Conservation (phyloP, 192 early-diverging fungal species). For the Coemansia sp. region DNA sequence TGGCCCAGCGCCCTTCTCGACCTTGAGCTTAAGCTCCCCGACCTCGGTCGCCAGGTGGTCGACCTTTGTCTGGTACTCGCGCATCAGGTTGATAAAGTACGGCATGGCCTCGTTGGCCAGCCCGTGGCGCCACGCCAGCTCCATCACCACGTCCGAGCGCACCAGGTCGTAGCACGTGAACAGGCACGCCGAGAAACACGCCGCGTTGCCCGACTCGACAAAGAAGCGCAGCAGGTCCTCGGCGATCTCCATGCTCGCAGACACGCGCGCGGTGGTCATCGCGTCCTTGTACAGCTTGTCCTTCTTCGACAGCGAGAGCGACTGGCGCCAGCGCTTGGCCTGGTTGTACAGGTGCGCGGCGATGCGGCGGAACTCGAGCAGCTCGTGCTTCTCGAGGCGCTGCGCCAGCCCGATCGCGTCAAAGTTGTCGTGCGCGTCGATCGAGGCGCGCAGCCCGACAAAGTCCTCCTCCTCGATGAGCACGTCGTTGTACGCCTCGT, state of each 20-base stretch:
- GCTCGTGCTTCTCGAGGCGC: conserved; percentile 92
- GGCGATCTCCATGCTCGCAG: conserved; percentile 80
- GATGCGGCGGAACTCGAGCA: conserved; percentile 97
- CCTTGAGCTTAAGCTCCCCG: conserved; percentile 59
- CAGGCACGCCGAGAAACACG: conserved; percentile 92
- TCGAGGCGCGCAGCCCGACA: conserved; percentile 87
- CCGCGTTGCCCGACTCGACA: conserved; percentile 85
- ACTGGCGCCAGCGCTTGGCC: conserved; percentile 96
- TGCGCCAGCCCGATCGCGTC: conserved; percentile 89
- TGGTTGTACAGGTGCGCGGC: conserved; percentile 95
- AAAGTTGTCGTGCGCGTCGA: conserved; percentile 93
- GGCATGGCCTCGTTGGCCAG: conserved; percentile 96
- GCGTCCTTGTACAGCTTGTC: conserved; percentile 98
- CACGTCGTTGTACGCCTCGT: conserved; percentile 93
- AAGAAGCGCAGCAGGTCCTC: conserved; percentile 97
- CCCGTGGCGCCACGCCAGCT: conserved; percentile 87
- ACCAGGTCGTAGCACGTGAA: conserved; percentile 95
- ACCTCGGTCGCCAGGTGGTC: conserved; percentile 58
- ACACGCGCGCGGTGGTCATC: conserved; percentile 97
- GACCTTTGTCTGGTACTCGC: conserved; percentile 87
- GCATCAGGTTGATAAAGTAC: conserved; percentile 88
- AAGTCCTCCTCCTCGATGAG: conserved; percentile 99
- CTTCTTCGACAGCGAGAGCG: conserved; percentile 92
- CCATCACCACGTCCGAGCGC: conserved; percentile 90
- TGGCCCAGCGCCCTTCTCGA: conserved; percentile 42